These are phyloP conservation scores for Aureobasidium pullulans DNA, from an alignment of 2,329 filamentous ascomycete genomes.

Conservation along the genomic window DNA sequence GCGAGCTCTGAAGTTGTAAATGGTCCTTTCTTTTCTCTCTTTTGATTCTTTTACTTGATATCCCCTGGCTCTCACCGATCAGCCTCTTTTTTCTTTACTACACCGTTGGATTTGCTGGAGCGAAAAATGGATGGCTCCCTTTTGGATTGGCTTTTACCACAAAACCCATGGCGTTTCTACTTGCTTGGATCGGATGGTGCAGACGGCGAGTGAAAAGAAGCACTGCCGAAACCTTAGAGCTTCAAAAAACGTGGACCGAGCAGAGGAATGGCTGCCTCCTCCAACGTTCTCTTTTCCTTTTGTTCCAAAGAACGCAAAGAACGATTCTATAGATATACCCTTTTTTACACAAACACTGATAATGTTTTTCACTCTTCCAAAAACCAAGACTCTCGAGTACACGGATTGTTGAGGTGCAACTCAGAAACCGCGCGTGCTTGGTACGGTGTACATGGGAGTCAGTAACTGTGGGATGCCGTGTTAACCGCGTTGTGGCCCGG, in stretches of 20 bases:
- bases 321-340: background rate
- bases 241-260: background rate
- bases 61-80: background rate
- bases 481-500: background rate
- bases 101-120: background rate
- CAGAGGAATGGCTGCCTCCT: background rate
- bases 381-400: background rate
- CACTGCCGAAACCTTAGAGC: background rate
- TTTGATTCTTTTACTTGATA: constrained; percentile 11
- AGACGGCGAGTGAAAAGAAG: background rate
- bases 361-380: background rate
- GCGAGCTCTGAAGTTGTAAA: constrained; percentile 9
- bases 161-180: background rate
- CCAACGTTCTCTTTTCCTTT: background rate
- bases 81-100: background rate
- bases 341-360: background rate
- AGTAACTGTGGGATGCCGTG: background rate
- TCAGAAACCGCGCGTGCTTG: no score
- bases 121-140: background rate
- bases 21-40: background rate
- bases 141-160: background rate
- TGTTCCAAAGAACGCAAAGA: background rate
- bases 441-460: no score
- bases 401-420: no score
- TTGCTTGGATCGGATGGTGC: background rate